Base-by-base conservation (phyloP, 2,329 filamentous ascomycete genomes). In the Immersiporthe knoxdaviesiana region DNA sequence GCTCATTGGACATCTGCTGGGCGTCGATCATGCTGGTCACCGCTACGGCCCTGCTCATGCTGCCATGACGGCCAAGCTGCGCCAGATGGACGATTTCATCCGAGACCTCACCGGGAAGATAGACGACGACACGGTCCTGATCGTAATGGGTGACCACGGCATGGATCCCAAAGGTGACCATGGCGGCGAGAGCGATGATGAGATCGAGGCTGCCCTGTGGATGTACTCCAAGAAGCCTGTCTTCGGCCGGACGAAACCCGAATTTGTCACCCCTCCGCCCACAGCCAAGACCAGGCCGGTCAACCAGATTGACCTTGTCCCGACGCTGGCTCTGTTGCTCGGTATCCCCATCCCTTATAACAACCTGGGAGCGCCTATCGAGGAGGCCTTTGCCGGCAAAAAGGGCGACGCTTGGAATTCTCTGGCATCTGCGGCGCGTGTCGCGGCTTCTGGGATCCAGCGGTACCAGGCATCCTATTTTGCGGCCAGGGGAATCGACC, bases 141-240 rank as follows among this genome's bases (percentile, higher is more conserved):
- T 99, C 27, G 92, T 99, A 18, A 97, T 99, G 93, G 96, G 96
- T n/a, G 96, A 99, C 78, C 96, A 99, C 77, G 96, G 96, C 14
- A 99, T 99, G 96, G 96, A 99, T 79, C 84, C 88, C 71, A 98
- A 99, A 81, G 96, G 96, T 24, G 96, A 99, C 74, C 96, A 99
- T 77, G 96, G 96, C n/a, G 96, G 96, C 67, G 96, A 99, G 82
- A 97, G 95, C 41, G 93, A 97, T 74, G 94, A 98, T 72, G 96
- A 99, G 78, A 88, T 99, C 8, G 90, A 99, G 79, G 94, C 96
- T 68, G 94, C 96, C 2, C 80, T 99, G 61, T 99, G 96, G 95
- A 97, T 99, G 94, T 99, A 98, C 79, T 97, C 96, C 1, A 97
- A 94, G 79, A 90, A 88, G 74, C 89, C 90, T 0, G 79, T 92